Percentiles rank a stretch among this genome's conserved stretches.
These are phyloP conservation scores for Aspergillus melleus DNA, from an alignment of 2,329 filamentous ascomycete species.

Conservation along the genomic window DNA sequence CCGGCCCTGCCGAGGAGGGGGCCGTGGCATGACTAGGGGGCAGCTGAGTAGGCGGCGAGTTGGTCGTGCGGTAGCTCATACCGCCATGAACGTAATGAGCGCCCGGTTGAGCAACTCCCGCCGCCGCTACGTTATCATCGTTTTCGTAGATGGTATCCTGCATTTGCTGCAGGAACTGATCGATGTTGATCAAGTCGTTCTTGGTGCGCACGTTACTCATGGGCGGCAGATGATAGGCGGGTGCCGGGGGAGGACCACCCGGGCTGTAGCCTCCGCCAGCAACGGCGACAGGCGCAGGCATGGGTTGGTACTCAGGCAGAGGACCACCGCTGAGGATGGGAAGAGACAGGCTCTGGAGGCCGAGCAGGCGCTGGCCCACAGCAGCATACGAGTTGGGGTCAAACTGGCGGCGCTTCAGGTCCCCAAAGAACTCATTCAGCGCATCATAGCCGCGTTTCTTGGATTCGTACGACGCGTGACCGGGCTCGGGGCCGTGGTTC, in stretches of 20 bases:
- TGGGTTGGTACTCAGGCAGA: slow-evolving; percentile 54
- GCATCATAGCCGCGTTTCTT: slow-evolving; percentile 85
- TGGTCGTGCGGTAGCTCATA: slow-evolving; percentile 55
- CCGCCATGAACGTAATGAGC: slow-evolving; percentile 62
- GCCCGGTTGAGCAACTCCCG: slow-evolving; percentile 73
- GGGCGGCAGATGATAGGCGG: slow-evolving; percentile 80
- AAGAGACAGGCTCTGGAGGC: slow-evolving; percentile 70
- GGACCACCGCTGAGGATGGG: slow-evolving; percentile 60
- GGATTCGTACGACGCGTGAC: slow-evolving; percentile 63
- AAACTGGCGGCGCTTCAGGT: slow-evolving; percentile 86
- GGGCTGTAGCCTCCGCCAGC: slow-evolving; percentile 55
- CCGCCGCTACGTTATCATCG: slow-evolving; percentile 74
- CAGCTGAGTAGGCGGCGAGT: slow-evolving; percentile 54
- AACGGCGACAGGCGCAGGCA: slow-evolving; percentile 57
- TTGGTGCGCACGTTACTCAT: slow-evolving; percentile 89
- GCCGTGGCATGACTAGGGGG: slow-evolving; percentile 42
- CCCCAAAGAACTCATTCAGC: slow-evolving; percentile 90
- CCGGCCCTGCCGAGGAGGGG: slow-evolving; percentile 37
- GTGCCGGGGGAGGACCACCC: slow-evolving; percentile 65
- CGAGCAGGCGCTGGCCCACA: slow-evolving; percentile 84
- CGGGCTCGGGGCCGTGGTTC: slow-evolving; percentile 65
- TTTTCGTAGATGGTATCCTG: slow-evolving; percentile 95
- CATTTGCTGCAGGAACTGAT: slow-evolving; percentile 93
- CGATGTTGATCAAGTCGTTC: slow-evolving; percentile 89
- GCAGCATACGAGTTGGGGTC: slow-evolving; percentile 87